Base-by-base conservation (phyloP, 2,329 filamentous ascomycete species). In the Diaporthe citri region DNA sequence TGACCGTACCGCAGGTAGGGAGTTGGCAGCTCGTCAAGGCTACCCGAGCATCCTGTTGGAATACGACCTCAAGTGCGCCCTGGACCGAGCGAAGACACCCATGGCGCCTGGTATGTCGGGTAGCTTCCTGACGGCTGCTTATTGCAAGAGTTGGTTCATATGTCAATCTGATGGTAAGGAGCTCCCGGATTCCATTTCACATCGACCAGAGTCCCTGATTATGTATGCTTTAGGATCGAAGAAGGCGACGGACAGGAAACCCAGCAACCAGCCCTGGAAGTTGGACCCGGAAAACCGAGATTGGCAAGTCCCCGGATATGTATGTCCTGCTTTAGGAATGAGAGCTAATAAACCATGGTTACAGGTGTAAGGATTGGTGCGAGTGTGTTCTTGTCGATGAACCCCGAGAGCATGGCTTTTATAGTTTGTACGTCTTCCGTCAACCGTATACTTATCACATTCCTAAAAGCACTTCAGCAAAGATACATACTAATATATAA, bases 211-310 rank as follows among this genome's bases (percentile, higher is more conserved):
- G 17, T 48, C 43, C 2, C 43, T 48, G 20, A 48, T 13, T 22
- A 22, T 48, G 20, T 5, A 48, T 48, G 20, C 13, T 43, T 6
- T 43, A 43, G 43, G 43, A 39, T 13, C 12, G 36, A 39, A 39
- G 36, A 39, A 39, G 43, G 3, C 5, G 7, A 48, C 8, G 43
- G 43, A 8, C 43, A 48, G 22, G 17, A 2, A 22, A 17, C 43
- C 13, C 17, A 10, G 3, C 1, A 7, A 4, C 15, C 15, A 3
- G 15, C 1, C 4, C 15, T 10, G 15, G 17, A 10, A 20, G 6
- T 10, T 43, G 4, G 41, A 20, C 7, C 12, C 1, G 0, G 41
- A 20, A 20, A 43, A 43, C 41, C 4, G 7, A 6, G 8, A 22
- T 2, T 48, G 43, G 43, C 43, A 48, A 48, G 43, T 48, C 17